phyloP scores from a whole-genome alignment of 108 stramenopile species.

The Skeletonema menzelii region DNA sequence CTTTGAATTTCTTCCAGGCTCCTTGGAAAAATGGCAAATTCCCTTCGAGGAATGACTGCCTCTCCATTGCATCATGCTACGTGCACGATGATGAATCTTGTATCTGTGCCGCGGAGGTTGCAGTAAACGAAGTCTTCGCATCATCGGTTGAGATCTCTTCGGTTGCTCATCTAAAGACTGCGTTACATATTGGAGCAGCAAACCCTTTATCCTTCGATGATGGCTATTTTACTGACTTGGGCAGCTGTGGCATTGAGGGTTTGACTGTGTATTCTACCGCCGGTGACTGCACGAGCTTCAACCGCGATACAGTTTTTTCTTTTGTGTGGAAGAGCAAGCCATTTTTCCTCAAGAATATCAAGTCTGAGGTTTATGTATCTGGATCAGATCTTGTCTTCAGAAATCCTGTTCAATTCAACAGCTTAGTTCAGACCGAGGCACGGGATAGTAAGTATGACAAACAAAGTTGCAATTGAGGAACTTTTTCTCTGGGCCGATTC shows the following conservation, averaged over 20 bases:
- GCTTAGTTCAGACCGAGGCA: conserved; percentile 18
- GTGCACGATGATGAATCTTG: conserved; percentile 5
- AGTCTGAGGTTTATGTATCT: conserved; percentile 17
- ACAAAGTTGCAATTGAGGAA: background rate
- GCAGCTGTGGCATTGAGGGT: background rate
- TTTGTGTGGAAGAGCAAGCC: conserved; percentile 9
- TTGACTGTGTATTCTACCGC: conserved; percentile 1
- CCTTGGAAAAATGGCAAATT: background rate
- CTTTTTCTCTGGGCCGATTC: background rate
- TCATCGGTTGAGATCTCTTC: conserved; percentile 6
- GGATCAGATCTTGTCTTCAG: conserved; percentile 25
- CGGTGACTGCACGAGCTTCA: background rate
- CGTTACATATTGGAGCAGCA: background rate
- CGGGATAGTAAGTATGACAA: conserved; percentile 11
- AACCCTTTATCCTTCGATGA: background rate
- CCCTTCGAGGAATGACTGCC: conserved; percentile 2
- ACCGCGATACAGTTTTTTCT: background rate
- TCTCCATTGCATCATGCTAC: conserved; percentile 4
- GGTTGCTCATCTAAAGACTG: background rate
- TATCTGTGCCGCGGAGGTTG: conserved; percentile 8
- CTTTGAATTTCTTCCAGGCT: conserved; percentile 13
- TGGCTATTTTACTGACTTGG: background rate
- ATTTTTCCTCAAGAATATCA: conserved; percentile 12
- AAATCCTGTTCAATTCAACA: conserved; percentile 41
- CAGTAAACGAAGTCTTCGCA: background rate